Evolutionary conservation across 805 yeast species (phyloP), one percentile per base, ranked within the genome.

Genomic region (Nakazawaea ishiwadae): DNA sequence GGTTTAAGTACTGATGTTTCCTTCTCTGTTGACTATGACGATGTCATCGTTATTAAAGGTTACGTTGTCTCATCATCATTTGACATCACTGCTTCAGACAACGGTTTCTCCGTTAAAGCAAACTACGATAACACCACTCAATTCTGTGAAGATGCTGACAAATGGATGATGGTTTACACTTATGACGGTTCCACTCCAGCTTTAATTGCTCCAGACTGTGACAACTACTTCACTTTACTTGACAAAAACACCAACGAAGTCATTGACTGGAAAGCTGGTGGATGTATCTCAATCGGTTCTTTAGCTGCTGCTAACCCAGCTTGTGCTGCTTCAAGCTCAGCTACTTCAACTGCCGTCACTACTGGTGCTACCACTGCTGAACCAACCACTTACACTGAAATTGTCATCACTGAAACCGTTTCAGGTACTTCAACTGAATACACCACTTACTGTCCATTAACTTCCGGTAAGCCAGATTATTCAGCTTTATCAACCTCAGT

Each of bases 381-480:
- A n/a, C 42, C 49, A 26, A 44, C 48, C 36, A 27, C 47, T 18
- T 39, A 39, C 41, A 29, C 39, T 19, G 44, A 31, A 26, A 33
- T 42, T 23, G 38, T 42, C 26, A 20, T 42, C 34, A 30, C 51
- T 36, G 39, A 44, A 40, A 38, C 41, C 11, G 38, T 33, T 10
- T 20, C 35, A 32, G 50, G 51, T 32, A 36, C 31, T 9, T 38
- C 39, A 27, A 52, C 55, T 37, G 48, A 40, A 14, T 49, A 41
- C 51, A 50, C 53, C 42, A 52, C 54, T 39, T 51, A 45, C 54
- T 48, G 53, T 35, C 52, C 51, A 37, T 32, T 43, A 31, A 21
- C 44, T n/a, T 29, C 35, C 10, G 46, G 43, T 36, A 35, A 32
- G 11, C 43, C 43, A 36, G 40, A 18, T 18, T 35, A 21, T 40